A percentile compares a stretch with the other conserved stretches of the same genome.
phyloP scores from a whole-genome alignment of 1,284 basidiomycete genomes.

The Sporisorium reilianum region DNA sequence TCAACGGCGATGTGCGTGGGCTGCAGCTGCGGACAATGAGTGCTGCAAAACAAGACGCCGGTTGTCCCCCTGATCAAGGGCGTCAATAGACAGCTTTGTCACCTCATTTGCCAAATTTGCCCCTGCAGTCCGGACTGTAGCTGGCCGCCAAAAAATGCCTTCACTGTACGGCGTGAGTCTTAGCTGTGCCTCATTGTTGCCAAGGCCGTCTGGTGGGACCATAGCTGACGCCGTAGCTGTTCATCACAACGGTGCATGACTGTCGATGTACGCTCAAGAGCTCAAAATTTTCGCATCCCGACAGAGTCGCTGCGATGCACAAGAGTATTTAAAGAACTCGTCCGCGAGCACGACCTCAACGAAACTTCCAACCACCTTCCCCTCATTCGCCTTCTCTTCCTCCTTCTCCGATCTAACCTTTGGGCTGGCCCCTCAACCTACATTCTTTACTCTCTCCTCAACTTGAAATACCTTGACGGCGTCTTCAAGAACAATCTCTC shows the following conservation, averaged over 20 bases:
- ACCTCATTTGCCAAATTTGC: neutral
- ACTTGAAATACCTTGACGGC: neutral
- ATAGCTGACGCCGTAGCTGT: neutral
- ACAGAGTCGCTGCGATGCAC: neutral
- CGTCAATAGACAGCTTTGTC: neutral
- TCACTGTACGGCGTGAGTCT: too few relatives aligned
- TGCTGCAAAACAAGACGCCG: neutral
- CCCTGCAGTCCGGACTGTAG: neutral
- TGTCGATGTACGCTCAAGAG: neutral
- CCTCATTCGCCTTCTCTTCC: neutral
- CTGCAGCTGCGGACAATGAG: neutral
- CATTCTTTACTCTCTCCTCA: slow-evolving; percentile 14
- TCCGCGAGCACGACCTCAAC: neutral
- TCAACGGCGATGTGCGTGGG: neutral
- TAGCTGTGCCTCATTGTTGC: too few relatives aligned
- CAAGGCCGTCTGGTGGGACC: neutral
- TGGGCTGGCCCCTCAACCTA: slow-evolving; percentile 34
- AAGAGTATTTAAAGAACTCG: neutral
- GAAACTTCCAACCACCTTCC: neutral
- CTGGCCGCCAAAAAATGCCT: neutral
- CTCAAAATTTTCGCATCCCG: neutral
- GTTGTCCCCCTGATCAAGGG: too few relatives aligned
- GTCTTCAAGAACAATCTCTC: too few relatives aligned
- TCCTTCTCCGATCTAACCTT: neutral
- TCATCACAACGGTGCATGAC: neutral